A percentile compares a stretch with the other conserved stretches of the same genome.
Evolutionary conservation across 2,329 filamentous ascomycete species (phyloP).

Genomic region (Pestalotiopsis sp.): DNA sequence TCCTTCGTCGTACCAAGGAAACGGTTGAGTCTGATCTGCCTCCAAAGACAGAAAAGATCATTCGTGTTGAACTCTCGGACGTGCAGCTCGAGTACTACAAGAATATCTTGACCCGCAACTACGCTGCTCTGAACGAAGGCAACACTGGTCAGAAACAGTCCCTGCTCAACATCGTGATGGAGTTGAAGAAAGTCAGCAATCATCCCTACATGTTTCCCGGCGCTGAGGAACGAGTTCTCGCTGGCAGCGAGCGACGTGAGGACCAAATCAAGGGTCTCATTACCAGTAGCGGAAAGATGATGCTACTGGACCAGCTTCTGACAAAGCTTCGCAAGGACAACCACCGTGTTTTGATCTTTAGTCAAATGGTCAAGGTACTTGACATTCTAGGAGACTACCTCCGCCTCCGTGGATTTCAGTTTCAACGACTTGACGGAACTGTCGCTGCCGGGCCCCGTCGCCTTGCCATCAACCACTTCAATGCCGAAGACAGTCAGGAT

Average conservation of each 20-base stretch:
- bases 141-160: constrained; percentile 92
- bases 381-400: constrained; percentile 96
- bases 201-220: constrained; percentile 98
- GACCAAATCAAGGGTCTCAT: constrained; percentile 92
- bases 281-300: constrained; percentile 99
- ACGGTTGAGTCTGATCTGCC: constrained; percentile 96
- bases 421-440: constrained; percentile 92
- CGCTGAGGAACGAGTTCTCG: constrained; percentile 86
- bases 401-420: constrained; percentile 89
- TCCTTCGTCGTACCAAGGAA: constrained; percentile 93
- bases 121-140: constrained; percentile 89
- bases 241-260: constrained; percentile 79
- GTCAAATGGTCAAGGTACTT: constrained; percentile 99
- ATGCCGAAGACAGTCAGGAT: constrained; percentile 88
- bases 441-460: constrained; percentile 86
- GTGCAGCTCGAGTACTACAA: constrained; percentile 98
- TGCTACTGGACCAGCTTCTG: constrained; percentile 94
- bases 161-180: constrained; percentile 98
- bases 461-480: constrained; percentile 97
- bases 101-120: constrained; percentile 96
- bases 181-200: constrained; percentile 98
- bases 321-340: constrained; percentile 91
- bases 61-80: constrained; percentile 94
- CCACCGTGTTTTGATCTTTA: constrained; percentile 96
- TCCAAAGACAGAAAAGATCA: constrained; percentile 98